phyloP scores from a whole-genome alignment of 2,329 filamentous ascomycete species.

The Stagonosporopsis chrysanthemi region DNA sequence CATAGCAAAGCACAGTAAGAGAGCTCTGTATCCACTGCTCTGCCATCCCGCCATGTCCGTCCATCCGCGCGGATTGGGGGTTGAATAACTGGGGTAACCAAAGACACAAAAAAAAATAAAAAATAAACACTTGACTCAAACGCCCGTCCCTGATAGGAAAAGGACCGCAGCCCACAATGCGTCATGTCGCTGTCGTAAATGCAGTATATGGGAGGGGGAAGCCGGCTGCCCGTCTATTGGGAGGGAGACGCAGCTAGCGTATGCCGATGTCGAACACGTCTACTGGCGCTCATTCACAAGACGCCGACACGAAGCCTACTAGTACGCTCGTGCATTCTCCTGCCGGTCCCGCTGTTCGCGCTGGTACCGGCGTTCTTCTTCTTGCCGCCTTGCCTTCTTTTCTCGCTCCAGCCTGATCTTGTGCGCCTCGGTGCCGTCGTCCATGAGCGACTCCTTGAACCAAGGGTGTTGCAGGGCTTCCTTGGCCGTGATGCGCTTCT shows the following conservation, averaged over 20 bases:
- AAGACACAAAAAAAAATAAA: conserved; percentile 31
- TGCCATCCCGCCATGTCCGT: conserved; percentile 7
- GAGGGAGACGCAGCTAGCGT: conserved; percentile 18
- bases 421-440: conserved; percentile 71
- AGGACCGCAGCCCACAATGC: conserved; percentile 39
- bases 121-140: conserved; percentile 39
- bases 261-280: conserved; percentile 15
- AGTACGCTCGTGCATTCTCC: conserved; percentile 24
- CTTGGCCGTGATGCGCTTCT: conserved; percentile 69
- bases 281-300: conserved; percentile 19
- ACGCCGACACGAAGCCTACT: conserved; percentile 14
- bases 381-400: conserved; percentile 44
- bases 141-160: conserved; percentile 34
- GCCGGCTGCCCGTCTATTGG: conserved; percentile 8
- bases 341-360: conserved; percentile 31
- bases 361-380: conserved; percentile 44
- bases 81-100: conserved; percentile 25
- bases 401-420: conserved; percentile 61
- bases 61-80: conserved; percentile 18
- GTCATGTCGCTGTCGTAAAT: conserved; percentile 51
- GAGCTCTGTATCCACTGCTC: conserved; percentile 24
- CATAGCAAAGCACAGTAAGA: neutral
- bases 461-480: conserved; percentile 71
- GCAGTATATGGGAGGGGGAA: conserved; percentile 46
- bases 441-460: conserved; percentile 70